phyloP scores from a whole-genome alignment of 2,329 filamentous ascomycete genomes.

The Coniochaeta prunicola region DNA sequence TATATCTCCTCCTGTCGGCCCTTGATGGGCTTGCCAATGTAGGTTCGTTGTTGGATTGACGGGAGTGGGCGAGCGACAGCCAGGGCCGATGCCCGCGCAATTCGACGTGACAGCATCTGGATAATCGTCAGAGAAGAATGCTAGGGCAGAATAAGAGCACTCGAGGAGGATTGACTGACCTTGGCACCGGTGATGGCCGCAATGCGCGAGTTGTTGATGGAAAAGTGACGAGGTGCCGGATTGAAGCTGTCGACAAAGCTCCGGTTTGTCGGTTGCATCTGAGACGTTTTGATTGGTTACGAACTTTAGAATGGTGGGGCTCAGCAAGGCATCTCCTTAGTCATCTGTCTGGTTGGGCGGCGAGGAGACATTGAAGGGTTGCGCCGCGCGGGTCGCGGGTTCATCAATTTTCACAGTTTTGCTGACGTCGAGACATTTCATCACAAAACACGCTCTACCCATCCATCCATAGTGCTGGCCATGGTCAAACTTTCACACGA shows the following conservation, averaged over 20 bases:
- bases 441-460: constrained; percentile 35
- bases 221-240: not conserved
- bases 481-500: constrained; percentile 46
- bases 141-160: constrained; percentile 9
- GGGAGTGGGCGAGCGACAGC: constrained; percentile 42
- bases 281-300: not conserved
- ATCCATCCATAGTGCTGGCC: constrained; percentile 40
- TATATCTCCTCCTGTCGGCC: constrained; percentile 45
- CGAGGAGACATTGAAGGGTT: not conserved
- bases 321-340: not conserved
- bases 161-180: constrained; percentile 15
- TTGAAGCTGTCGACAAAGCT: not conserved
- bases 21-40: constrained; percentile 41
- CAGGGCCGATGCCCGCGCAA: constrained; percentile 43
- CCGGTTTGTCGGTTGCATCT: not conserved
- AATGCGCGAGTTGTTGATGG: constrained; percentile 10
- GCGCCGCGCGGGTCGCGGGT: constrained; percentile 13
- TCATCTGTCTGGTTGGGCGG: not conserved
- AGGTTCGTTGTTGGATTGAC: constrained; percentile 49
- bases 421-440: constrained; percentile 38
- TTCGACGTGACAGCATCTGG: constrained; percentile 56
- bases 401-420: constrained; percentile 37
- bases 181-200: constrained; percentile 23
- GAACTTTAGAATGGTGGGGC: not conserved
- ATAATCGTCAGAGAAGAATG: constrained; percentile 1